Percentiles rank a stretch among this genome's conserved stretches.
phyloP scores from a whole-genome alignment of 768 basidiomycete species.

The Leucocoprinus leucothites region DNA sequence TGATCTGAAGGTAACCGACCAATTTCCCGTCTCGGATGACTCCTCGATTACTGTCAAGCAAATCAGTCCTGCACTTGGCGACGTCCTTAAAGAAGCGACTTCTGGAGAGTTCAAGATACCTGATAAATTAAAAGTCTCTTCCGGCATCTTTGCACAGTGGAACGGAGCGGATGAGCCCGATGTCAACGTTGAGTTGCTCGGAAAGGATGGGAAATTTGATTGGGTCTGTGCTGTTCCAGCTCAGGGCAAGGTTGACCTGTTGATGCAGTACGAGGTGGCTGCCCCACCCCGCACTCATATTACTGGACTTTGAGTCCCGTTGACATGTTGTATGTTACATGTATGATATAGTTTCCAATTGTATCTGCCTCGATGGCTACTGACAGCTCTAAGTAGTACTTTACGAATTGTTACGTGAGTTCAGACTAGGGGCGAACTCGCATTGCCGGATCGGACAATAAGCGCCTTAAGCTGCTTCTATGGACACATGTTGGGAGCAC shows the following conservation, averaged over 20 bases:
- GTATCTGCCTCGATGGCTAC: neutral
- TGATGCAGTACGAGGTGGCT: constrained; percentile 38
- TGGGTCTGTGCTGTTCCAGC: constrained; percentile 30
- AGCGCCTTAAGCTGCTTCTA: neutral
- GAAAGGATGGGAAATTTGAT: constrained; percentile 31
- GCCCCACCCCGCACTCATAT: constrained; percentile 23
- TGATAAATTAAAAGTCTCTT: constrained; percentile 21
- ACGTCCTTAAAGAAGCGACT: constrained; percentile 6
- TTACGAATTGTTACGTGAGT: neutral
- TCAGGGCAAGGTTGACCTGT: constrained; percentile 26
- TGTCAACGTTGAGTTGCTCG: constrained; percentile 21
- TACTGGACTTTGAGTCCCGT: constrained; percentile 16
- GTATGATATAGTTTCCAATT: neutral
- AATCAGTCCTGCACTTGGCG: constrained; percentile 25
- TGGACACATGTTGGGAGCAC: neutral
- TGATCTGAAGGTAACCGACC: constrained; percentile 35
- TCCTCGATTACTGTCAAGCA: constrained; percentile 39
- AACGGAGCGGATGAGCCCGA: constrained; percentile 32
- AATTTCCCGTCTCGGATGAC: constrained; percentile 36
- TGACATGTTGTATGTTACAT: neutral
- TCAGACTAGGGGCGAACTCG: neutral
- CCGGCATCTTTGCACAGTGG: constrained; percentile 35
- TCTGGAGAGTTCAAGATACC: constrained; percentile 13
- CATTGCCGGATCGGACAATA: neutral
- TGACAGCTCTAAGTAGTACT: neutral